A percentile compares a stretch with the other conserved stretches of the same genome.
These are phyloP conservation scores for Exophiala bonariae DNA, from an alignment of 2,329 filamentous ascomycete genomes.

Conservation along the genomic window DNA sequence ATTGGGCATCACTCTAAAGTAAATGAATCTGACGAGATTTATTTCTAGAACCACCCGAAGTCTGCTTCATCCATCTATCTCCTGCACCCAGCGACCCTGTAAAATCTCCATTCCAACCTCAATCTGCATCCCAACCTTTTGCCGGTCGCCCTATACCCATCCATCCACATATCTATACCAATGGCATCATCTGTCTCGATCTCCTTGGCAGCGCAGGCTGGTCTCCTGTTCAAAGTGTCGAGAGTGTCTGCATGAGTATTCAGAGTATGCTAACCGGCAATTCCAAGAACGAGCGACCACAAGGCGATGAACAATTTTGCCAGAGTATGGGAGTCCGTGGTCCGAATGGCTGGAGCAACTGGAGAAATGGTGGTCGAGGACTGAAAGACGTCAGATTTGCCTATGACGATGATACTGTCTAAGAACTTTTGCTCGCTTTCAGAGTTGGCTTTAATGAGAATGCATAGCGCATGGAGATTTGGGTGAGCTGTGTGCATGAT, in stretches of 20 bases:
- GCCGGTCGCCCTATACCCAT: constrained; percentile 71
- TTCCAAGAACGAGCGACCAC: constrained; percentile 83
- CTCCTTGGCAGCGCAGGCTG: constrained; percentile 84
- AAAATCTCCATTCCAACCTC: constrained; percentile 8
- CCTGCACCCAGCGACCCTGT: constrained; percentile 48
- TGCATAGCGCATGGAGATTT: background rate
- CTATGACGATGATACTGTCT: constrained; percentile 87
- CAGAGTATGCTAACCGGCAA: constrained; percentile 99
- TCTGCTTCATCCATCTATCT: constrained; percentile 73
- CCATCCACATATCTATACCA: constrained; percentile 97
- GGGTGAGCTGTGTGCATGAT: background rate
- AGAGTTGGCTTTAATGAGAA: background rate
- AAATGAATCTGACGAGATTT: background rate
- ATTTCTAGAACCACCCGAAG: constrained; percentile 83
- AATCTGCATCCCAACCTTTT: constrained; percentile 17
- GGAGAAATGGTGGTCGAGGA: constrained; percentile 50
- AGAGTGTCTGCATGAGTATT: constrained; percentile 94
- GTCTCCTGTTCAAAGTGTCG: constrained; percentile 95
- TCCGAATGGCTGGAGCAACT: constrained; percentile 26
- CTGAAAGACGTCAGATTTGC: constrained; percentile 90
- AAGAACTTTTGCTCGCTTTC: constrained; percentile 15
- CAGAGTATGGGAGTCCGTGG: constrained; percentile 33
- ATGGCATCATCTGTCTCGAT: constrained; percentile 97
- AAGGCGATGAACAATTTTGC: constrained; percentile 88
- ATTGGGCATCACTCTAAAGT: background rate